These are phyloP conservation scores for Neurospora sp. DNA, from an alignment of 495 filamentous ascomycete species.

Conservation along the genomic window DNA sequence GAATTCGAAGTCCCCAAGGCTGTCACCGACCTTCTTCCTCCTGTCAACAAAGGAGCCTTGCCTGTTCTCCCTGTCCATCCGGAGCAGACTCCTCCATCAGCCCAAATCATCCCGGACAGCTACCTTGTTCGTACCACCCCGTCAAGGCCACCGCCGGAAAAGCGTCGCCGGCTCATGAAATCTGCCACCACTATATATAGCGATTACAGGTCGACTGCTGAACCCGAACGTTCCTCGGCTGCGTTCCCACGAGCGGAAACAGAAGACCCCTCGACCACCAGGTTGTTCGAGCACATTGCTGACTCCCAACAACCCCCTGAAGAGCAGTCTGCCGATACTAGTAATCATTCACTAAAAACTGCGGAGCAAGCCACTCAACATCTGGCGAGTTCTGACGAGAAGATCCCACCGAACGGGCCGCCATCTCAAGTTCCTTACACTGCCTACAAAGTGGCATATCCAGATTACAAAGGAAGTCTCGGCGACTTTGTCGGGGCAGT, in stretches of 20 bases:
- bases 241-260: neutral
- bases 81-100: conserved; percentile 28
- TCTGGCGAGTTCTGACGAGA: conserved; percentile 6
- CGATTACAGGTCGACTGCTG: neutral
- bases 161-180: conserved; percentile 10
- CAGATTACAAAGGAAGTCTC: conserved; percentile 43
- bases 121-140: neutral
- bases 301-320: neutral
- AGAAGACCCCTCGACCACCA: neutral
- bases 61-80: neutral
- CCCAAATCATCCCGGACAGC: conserved; percentile 32
- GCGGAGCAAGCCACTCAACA: neutral
- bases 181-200: neutral
- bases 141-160: neutral
- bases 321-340: neutral
- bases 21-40: conserved; percentile 24
- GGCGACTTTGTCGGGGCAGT: conserved; percentile 46
- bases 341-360: neutral
- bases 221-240: neutral
- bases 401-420: conserved; percentile 13
- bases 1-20: conserved; percentile 44
- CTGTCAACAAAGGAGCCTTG: conserved; percentile 11
- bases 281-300: neutral
- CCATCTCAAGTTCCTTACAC: conserved; percentile 27
- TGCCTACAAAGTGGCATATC: conserved; percentile 47